These are phyloP conservation scores for Areca catechu DNA, from an alignment of 176 grass and related monocot genomes.

Conservation along the genomic window DNA sequence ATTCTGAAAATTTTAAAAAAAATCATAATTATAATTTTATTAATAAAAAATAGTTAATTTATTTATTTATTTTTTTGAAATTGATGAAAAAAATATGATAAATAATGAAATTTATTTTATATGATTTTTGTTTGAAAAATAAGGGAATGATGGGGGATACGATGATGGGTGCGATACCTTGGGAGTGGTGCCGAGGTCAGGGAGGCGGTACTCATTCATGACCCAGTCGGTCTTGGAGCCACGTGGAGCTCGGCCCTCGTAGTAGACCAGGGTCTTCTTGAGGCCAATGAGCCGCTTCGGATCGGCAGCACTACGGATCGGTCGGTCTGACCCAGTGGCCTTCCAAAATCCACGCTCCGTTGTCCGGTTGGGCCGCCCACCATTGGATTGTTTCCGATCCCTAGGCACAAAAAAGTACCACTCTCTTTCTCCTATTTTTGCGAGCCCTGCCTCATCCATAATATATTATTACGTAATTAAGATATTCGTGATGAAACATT, in stretches of 20 bases:
- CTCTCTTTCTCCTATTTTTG: slow-evolving; percentile 9
- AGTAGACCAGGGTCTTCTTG: slow-evolving; percentile 17
- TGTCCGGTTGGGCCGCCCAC: background rate
- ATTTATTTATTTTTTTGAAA: too few relatives aligned
- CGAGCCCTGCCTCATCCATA: slow-evolving; percentile 14
- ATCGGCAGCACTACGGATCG: background rate
- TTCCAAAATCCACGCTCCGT: slow-evolving; percentile 6
- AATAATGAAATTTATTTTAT: too few relatives aligned
- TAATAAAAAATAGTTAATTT: too few relatives aligned
- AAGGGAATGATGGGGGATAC: too few relatives aligned
- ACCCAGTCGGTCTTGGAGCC: slow-evolving; percentile 10
- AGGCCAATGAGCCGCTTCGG: slow-evolving; percentile 1
- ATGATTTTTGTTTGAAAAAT: too few relatives aligned
- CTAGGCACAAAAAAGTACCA: slow-evolving; percentile 16
- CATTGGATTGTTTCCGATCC: background rate
- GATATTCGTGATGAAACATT: too few relatives aligned
- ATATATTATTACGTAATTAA: slow-evolving; percentile 2
- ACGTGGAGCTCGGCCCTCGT: slow-evolving; percentile 1
- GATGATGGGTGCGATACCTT: slow-evolving; percentile 16
- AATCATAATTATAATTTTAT: too few relatives aligned
- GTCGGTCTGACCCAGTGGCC: slow-evolving; percentile 4
- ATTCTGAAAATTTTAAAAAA: too few relatives aligned
- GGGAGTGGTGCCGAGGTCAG: background rate
- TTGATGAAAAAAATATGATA: too few relatives aligned
- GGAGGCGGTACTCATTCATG: slow-evolving; percentile 14